Base-by-base conservation (phyloP, 495 filamentous ascomycete genomes). In the Glutinoglossum americanum region DNA sequence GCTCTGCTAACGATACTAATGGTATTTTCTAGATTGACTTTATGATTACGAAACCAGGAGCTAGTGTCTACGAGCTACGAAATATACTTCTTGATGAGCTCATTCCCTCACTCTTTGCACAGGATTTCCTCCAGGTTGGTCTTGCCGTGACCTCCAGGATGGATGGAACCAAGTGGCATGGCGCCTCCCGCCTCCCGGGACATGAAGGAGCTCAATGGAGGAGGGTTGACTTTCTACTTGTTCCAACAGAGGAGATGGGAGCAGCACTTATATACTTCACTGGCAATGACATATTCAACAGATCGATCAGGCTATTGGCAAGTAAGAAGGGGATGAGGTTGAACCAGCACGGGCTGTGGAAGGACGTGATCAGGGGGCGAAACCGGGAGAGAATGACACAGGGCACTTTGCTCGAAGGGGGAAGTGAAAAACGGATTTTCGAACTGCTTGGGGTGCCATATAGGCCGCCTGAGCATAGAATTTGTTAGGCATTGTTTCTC, bases 261-360 rank as follows among this genome's bases (percentile, higher is more conserved):
- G 92, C 92, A 0, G 89, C 92, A 1, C 65, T 96, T 64, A 77
- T 98, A 55, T 98, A 98, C 64, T 98, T 96, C 62, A 96, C 92
- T 0, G 92, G 92, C 1, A 93, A 94, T 63, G 89, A 95, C 64
- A 88, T 96, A 54, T 98, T 98, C 71, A 98, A 98, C 63, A 74
- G 90, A 30, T 92, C 85, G 57, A 77, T 96, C 68, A 69, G 92
- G 61, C 68, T 96, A 11, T 71, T 96, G 51, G 87, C 89, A 26
- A 81, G 80, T 32, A 89, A 79, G 72, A 92, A 87, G 66, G 80
- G 81, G 0, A 89, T 94, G 83, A 71, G 84, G 57, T 64, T 98
- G 35, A 96, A 96, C 63, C 89, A 96, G 65, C 72, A 76, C 21
- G 92, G 88, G 1, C 68, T 98, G 53, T 95, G 81, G 65, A 77